A percentile compares a stretch with the other conserved stretches of the same genome.
Conservation (phyloP, 805 yeast species). For the Sugiyamaella smithiae region DNA sequence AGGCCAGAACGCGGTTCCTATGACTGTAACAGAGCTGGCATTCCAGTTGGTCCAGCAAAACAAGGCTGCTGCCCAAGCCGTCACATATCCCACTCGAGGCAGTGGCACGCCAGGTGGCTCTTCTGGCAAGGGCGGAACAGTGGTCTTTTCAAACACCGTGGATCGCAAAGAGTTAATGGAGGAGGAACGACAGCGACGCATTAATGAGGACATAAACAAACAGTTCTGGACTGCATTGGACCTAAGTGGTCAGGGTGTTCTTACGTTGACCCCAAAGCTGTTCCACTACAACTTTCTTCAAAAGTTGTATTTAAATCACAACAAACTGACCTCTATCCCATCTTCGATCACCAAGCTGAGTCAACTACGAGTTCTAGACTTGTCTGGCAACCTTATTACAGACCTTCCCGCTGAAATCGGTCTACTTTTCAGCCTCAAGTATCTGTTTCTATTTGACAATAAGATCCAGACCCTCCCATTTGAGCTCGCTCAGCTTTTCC, state of each 20-base stretch:
- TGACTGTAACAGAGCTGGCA: constrained; percentile 39
- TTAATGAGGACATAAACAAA: constrained; percentile 43
- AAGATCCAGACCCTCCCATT: constrained; percentile 69
- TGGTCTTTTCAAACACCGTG: constrained; percentile 25
- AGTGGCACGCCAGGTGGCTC: constrained; percentile 24
- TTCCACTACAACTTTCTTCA: constrained; percentile 83
- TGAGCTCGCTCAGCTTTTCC: constrained; percentile 82
- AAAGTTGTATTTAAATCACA: constrained; percentile 82
- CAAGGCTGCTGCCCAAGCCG: constrained; percentile 10
- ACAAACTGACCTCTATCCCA: constrained; percentile 69
- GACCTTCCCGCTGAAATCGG: constrained; percentile 86
- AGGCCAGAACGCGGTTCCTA: constrained; percentile 26
- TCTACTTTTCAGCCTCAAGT: constrained; percentile 71
- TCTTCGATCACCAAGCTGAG: constrained; percentile 61
- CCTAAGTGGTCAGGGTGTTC: constrained; percentile 82
- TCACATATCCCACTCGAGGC: constrained; percentile 26
- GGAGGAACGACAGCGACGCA: constrained; percentile 39
- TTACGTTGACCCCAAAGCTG: constrained; percentile 64
- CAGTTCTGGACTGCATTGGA: constrained; percentile 96
- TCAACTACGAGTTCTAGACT: constrained; percentile 76
- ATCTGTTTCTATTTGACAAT: constrained; percentile 85
- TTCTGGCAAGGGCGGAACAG: constrained; percentile 6
- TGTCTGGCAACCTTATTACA: constrained; percentile 71
- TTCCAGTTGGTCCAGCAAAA: constrained; percentile 36
- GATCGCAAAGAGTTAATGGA: constrained; percentile 37